Evolutionary conservation across 768 basidiomycete species (phyloP), one percentile per base, ranked within the genome.

Genomic region (Tulasnella sp.): DNA sequence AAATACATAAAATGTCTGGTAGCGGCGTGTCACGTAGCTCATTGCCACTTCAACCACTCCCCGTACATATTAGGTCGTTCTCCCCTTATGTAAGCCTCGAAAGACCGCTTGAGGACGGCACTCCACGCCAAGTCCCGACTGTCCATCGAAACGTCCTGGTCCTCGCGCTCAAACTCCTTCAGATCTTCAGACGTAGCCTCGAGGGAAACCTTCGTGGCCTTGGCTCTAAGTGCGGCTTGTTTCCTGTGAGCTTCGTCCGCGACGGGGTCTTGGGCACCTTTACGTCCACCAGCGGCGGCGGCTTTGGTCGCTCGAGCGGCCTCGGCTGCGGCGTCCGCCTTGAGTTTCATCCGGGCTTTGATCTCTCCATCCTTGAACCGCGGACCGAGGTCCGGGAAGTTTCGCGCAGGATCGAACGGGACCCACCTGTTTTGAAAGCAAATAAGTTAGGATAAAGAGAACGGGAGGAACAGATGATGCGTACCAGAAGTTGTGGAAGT

Each of bases 61-160:
- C 95, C 95, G 77, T 98, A 97, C 91, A 95, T 91, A 79, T 95
- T 98, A 11, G 96, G 94, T 74, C 85, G 82, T 81, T 99, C 96
- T 17, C 90, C 92, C 52, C 96, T 88, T 74, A 99, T 79, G 80
- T 92, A 98, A 26, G 89, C 85, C 81, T 99, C 97, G 78, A 97
- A 98, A 52, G 93, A 94, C 78, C 97, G 85, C 82, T 98, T 99
- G 76, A 98, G 80, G 26, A 98, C 95, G 14, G 94, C 91, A 32
- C 91, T 87, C 97, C 97, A 99, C 76, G 90, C 87, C 71, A 95
- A 83, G 77, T 96, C 95, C 47, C 89, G 86, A 78, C 86, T 86
- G 80, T 95, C 92, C 73, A 89, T 86, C 19, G 81, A 82, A 3
- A 87, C 81, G 35, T 75, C 77, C 63, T 35, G 34, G 52, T 79